Base-by-base conservation (phyloP, 192 early-diverging fungal genomes). In the Backusella australiensis region DNA sequence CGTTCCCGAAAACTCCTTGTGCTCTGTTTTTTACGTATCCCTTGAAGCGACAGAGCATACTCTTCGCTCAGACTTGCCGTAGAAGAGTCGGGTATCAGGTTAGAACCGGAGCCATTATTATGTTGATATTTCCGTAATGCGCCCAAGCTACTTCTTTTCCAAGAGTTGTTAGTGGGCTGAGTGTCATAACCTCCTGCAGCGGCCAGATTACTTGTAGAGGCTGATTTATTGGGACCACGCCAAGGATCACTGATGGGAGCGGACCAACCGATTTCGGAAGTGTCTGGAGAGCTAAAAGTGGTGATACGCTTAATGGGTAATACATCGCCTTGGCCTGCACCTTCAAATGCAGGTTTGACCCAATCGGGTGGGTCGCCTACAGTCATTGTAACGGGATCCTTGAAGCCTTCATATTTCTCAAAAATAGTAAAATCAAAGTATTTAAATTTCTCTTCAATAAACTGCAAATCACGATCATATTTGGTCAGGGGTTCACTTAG, bases 391-490 rank as follows among this genome's bases (percentile, higher is more conserved):
- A 82, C 74, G 23, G 85, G 90, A 68, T 92, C 92, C 21, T 89
- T 80, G 71, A 90, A 85, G 0, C 89, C 87, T 70, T 88, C 85
- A 74, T 94, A 93, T 69, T 85, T 87, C 73, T 96, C 93, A 78
- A 90, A 94, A 49, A 96, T 91, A 34, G 90, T 89, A 75, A 88
- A 97, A 82, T 97, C 95, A 86, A 95, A 97, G 3, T 89, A 81
- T 35, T 90, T 88, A 82, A 96, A 97, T 65, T 91, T 84, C 8
- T 87, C 89, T 69, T 91, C 85, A 66, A 97, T 94, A 52, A 89
- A 78, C 39, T 90, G 85, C 80, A 94, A 86, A 75, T 95, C 93
- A 23, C 83, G 80, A 46, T 86, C 86, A 29, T 39, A 34, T 56
- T 76, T 76, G 1, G 56, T 63, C 56, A 63, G 21, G 26, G 56